Evolutionary conservation across 192 early-diverging fungal genomes (phyloP), one percentile per base, ranked within the genome.

Genomic region (Piromyces finnis): DNA sequence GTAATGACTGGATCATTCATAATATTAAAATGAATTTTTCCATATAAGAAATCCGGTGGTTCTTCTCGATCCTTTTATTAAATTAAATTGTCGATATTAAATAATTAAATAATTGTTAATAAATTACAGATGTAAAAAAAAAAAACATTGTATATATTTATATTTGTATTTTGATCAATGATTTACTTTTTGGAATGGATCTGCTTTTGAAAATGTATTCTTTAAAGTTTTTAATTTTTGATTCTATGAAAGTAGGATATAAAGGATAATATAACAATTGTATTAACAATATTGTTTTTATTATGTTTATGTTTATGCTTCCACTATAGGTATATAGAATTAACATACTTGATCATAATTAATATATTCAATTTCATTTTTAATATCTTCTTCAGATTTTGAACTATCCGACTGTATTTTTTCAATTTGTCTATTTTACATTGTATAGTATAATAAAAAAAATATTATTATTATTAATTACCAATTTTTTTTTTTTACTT

Each of bases 1-100:
- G 83, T 84, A 28, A 91, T 85, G 22, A 93, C 89, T 3, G 94
- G 90, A 84, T 95, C 94, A 37, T 90, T 89, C 93, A 96, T 94
- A 32, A 95, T 84, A 79, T 95, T 92, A 80, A 94, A 96, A 7
- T 88, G 90, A 29, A 96, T 94, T 82, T 94, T 90, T 28, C 79
- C 92, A 77, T 87, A 68, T 79, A 92, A 88, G 79, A 87, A 85
- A 39, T 93, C 91, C 15, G 92, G 91, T 5, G 91, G n/a, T n/a
- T n/a, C 87, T 37, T 88, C 79, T 12, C 85, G 79, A 77, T 77
- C 39, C 81, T 15, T 14, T n/a, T n/a, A n/a, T n/a, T n/a, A n/a
- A n/a, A n/a, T n/a, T n/a, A n/a, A n/a, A n/a, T n/a, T n/a, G n/a
- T n/a, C n/a, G n/a, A n/a, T n/a, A n/a, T n/a, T n/a, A n/a, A n/a